Conservation (phyloP, 305 asterid species). For the Fraxinus latifolia region DNA sequence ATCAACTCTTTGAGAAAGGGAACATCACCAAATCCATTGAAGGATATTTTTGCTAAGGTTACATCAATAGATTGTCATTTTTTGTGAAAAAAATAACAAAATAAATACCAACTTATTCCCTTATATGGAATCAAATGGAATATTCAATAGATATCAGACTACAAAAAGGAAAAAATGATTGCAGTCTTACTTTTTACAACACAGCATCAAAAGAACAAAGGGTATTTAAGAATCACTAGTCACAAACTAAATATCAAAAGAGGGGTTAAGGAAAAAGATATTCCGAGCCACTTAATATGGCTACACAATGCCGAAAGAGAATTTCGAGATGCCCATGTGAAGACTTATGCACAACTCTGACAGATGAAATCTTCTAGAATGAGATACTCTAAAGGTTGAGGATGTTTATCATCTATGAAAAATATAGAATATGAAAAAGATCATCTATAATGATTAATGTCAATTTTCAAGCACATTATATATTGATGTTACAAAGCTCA, state of each 20-base stretch:
- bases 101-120: background rate
- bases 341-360: background rate
- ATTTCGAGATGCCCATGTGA: background rate
- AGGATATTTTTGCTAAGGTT: background rate
- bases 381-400: slow-evolving; percentile 11
- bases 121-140: slow-evolving; percentile 4
- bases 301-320: background rate
- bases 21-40: background rate
- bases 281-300: slow-evolving; percentile 10
- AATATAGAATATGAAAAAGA: background rate
- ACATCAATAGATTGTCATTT: background rate
- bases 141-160: background rate
- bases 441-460: background rate
- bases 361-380: slow-evolving; percentile 9
- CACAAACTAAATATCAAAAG: background rate
- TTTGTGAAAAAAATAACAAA: background rate
- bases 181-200: background rate
- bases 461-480: background rate
- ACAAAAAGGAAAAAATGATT: background rate
- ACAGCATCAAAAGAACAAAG: slow-evolving; percentile 1
- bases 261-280: background rate
- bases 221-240: background rate
- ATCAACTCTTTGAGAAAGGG: background rate
- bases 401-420: background rate
- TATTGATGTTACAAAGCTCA: background rate